Percentiles rank a stretch among this genome's conserved stretches.
Evolutionary conservation across 257 asterid species (phyloP).

Genomic region (Leonotis leonurus): DNA sequence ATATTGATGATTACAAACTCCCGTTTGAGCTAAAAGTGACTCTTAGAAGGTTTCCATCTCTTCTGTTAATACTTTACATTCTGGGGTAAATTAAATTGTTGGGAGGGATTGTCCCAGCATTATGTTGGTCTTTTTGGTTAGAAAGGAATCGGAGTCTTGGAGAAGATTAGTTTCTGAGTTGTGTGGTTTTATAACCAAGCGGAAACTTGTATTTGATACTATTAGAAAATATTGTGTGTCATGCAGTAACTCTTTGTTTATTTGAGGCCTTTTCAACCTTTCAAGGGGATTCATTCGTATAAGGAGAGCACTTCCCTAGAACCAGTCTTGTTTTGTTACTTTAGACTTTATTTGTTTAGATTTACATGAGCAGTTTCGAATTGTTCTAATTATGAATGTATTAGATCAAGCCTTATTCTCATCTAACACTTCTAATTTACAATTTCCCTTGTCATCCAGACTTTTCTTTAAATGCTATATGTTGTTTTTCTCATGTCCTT

Average conservation of each 20-base stretch:
- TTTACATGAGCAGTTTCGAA: neutral
- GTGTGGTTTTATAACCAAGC: neutral
- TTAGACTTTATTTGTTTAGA: neutral
- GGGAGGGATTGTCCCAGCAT: neutral
- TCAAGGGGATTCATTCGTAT: neutral
- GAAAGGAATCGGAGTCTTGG: neutral
- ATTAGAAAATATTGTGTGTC: neutral
- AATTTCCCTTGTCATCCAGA: neutral
- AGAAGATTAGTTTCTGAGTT: neutral
- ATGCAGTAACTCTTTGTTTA: neutral
- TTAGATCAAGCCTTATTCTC: neutral
- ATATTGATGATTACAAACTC: constrained; percentile 89
- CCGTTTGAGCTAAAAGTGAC: constrained; percentile 81
- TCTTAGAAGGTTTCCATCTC: constrained; percentile 63
- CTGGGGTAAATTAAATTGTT: constrained; percentile 4
- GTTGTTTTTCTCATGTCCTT: constrained; percentile 19
- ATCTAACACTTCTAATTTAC: neutral
- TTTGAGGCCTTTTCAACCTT: neutral
- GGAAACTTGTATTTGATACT: neutral
- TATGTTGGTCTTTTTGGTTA: neutral
- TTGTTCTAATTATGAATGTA: neutral
- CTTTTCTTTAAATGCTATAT: neutral
- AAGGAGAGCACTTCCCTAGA: neutral
- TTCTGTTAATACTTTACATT: neutral
- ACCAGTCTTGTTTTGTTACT: neutral